phyloP scores from a whole-genome alignment of 2,329 filamentous ascomycete genomes.

The Colletotrichum magnum region DNA sequence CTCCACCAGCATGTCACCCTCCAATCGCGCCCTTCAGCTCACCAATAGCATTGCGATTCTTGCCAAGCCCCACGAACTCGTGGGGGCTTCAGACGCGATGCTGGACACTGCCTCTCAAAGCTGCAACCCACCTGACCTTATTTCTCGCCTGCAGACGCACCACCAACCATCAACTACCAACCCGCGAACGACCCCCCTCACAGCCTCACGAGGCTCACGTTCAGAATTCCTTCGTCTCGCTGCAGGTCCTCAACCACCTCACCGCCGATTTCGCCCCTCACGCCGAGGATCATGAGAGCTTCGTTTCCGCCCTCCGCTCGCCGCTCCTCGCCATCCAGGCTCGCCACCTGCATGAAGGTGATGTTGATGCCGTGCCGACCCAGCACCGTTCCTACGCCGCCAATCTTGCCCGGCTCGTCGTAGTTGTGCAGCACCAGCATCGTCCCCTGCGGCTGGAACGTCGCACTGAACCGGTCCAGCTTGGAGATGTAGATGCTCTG shows the following conservation, averaged over 20 bases:
- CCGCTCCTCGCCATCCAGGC: constrained; percentile 59
- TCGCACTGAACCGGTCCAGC: constrained; percentile 80
- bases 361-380: constrained; percentile 83
- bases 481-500: constrained; percentile 78
- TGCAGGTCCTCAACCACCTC: constrained; percentile 66
- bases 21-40: constrained; percentile 13
- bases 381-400: constrained; percentile 79
- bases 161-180: neutral
- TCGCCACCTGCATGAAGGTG: constrained; percentile 82
- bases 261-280: constrained; percentile 75
- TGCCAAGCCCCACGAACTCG: constrained; percentile 34
- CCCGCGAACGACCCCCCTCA: constrained; percentile 42
- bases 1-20: neutral
- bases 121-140: neutral
- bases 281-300: constrained; percentile 85
- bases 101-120: neutral
- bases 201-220: constrained; percentile 67
- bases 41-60: constrained; percentile 23
- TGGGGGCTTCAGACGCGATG: constrained; percentile 7
- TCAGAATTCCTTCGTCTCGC: constrained; percentile 66
- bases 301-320: constrained; percentile 65
- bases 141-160: constrained; percentile 3
- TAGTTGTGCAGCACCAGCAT: constrained; percentile 86
- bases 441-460: constrained; percentile 80
- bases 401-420: constrained; percentile 86